Evolutionary conservation across 2,329 filamentous ascomycete genomes (phyloP), one percentile per base, ranked within the genome.

Genomic region (Colletotrichum kahawae): DNA sequence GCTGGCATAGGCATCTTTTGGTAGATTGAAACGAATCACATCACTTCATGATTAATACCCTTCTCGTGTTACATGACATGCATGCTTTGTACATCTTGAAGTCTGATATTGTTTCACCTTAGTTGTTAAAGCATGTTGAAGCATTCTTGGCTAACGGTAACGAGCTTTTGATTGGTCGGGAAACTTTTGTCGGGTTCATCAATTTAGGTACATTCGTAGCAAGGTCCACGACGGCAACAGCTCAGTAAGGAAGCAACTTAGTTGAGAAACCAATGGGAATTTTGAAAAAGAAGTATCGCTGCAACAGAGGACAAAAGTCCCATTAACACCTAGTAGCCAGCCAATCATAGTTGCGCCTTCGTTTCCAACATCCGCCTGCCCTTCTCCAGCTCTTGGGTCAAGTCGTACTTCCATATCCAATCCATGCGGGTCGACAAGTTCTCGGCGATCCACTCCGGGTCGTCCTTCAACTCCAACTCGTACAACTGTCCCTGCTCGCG

Each of bases 321-420:
- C 33, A 13, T 34, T 13, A 6, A 51, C 43, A 24, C 43, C 43
- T 21, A 51, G 0, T 2, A 51, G n/a, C n/a, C 43, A 24, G 0
- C 43, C 57, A 33, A 36, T 72, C 12, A 72, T 3, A 75, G 57
- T 14, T 75, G 72, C 10, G 72, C 57, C 29, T 65, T 72, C 3
- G 33, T 59, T 8, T 59, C 34, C 29, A 43, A 5, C 6, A 54
- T 27, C 13, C 18, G 24, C 33, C 29, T 60, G 18, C 48, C 64
- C 43, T 63, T 67, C 29, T 75, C 63, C 18, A 75, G 10, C 48
- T 75, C 72, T 14, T 75, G 43, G 1, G 63, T 68, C 48, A 75
- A 29, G 27, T 75, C 72, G 7, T 75, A 68, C 27, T 75, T 67
- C 72, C 72, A 75, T 14, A 75, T 34, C 72, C 72, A 75, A 3